phyloP scores from a whole-genome alignment of 139 green algal species.

The Haematococcus sp. region DNA sequence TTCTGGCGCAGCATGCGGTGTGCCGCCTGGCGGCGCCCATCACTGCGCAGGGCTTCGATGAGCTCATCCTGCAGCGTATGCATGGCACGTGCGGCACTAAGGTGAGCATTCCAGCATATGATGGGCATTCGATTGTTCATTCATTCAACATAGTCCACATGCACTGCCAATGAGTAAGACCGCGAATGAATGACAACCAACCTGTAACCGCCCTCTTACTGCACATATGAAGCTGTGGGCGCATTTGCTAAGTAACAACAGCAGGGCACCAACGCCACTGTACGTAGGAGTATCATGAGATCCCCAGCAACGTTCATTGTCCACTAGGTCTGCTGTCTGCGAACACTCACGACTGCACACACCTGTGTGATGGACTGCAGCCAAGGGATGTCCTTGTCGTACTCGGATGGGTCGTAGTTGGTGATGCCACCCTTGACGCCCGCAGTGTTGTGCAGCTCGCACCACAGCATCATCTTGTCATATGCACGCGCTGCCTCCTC shows the following conservation, averaged over 20 bases:
- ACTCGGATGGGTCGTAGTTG: slow-evolving; percentile 84
- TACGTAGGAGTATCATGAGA: too few relatives aligned
- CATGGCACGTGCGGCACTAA: neutral
- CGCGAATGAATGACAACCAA: too few relatives aligned
- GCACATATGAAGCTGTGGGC: too few relatives aligned
- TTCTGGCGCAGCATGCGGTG: slow-evolving; percentile 58
- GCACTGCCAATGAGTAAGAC: too few relatives aligned
- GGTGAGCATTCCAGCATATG: neutral
- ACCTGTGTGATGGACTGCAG: slow-evolving; percentile 70
- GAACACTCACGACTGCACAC: neutral
- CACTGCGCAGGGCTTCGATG: slow-evolving; percentile 68
- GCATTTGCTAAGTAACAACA: too few relatives aligned
- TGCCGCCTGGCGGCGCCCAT: slow-evolving; percentile 75
- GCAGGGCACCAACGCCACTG: too few relatives aligned
- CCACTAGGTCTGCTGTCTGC: too few relatives aligned
- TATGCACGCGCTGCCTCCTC: slow-evolving; percentile 84
- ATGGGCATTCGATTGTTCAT: neutral
- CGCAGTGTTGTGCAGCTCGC: slow-evolving; percentile 74
- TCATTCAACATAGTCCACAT: neutral
- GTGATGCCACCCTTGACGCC: slow-evolving; percentile 81
- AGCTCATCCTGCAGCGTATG: slow-evolving; percentile 71
- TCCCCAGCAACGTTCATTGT: too few relatives aligned
- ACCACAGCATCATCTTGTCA: slow-evolving; percentile 96
- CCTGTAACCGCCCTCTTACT: neutral
- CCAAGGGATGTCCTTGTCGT: slow-evolving; percentile 71